phyloP scores from a whole-genome alignment of 306 rosid genomes.

The Cucurbita argyrosperma region DNA sequence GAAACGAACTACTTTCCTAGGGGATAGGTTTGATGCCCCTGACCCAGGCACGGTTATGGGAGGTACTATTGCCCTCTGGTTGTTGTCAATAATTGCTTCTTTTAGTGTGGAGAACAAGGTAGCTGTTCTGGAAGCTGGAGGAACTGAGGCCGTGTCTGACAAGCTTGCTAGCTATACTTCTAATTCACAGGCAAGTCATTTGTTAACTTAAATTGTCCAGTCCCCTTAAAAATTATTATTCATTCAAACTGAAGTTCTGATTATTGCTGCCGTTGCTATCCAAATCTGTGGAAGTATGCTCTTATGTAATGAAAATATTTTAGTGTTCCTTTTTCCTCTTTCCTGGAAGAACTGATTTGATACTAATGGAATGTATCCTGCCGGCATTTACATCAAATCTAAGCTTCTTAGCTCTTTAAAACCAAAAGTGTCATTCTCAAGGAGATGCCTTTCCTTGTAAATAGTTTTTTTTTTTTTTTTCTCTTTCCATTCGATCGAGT shows the following conservation, averaged over 20 bases:
- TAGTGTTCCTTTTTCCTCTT: background rate
- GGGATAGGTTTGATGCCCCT: conserved; percentile 45
- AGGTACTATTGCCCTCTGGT: conserved; percentile 72
- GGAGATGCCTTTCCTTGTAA: background rate
- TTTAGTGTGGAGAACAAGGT: conserved; percentile 38
- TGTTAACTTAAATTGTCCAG: background rate
- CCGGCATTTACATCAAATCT: background rate
- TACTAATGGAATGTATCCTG: background rate
- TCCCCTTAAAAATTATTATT: background rate
- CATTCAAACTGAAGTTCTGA: background rate
- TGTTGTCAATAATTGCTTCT: conserved; percentile 66
- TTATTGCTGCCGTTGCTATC: background rate
- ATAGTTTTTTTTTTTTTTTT: background rate
- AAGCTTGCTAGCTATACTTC: conserved; percentile 59
- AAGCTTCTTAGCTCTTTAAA: background rate
- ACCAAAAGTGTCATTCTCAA: background rate
- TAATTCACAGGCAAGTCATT: conserved; percentile 56
- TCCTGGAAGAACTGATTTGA: background rate
- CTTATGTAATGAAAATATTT: background rate
- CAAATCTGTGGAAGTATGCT: background rate
- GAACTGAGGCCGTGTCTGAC: conserved; percentile 63
- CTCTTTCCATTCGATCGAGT: background rate
- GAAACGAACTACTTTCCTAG: conserved; percentile 57
- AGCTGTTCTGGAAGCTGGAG: conserved; percentile 65
- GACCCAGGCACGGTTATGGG: conserved; percentile 59